Evolutionary conservation across 495 filamentous ascomycete species (phyloP), one percentile per base, ranked within the genome.

Genomic region (Lasiosphaeris hirsuta): DNA sequence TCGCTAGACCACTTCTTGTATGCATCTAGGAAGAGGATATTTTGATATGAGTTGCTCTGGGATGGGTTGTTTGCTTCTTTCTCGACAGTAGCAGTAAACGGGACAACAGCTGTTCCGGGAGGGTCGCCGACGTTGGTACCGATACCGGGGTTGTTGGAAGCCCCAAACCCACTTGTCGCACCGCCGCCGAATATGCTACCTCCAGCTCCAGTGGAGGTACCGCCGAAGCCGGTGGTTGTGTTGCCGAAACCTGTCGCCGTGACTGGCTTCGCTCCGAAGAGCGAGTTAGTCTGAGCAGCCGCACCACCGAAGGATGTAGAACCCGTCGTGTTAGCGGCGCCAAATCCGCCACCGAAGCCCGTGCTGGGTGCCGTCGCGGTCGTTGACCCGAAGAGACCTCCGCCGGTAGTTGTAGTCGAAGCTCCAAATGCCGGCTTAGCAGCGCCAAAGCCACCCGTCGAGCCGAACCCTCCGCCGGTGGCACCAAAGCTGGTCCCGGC

Each of bases 1-100:
- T 98, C 94, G 37, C 89, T 84, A 4, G 90, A 96, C 72, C 84
- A 96, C 59, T 91, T 92, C 68, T 82, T 84, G 73, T 96, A 97
- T 0, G 90, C 84, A 45, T 85, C 85, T 80, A 88, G 87, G 62
- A 96, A 95, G 11, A 84, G 82, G 59, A 98, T 88, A 62, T 86
- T 96, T 69, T 97, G 93, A 67, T 85, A 98, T 19, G 88, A 81
- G 66, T 88, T 90, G 51, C 78, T 86, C 42, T 78, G 75, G 35
- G 67, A 37, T 0, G 63, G 81, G 5, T 75, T 75, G 49, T 74
- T 76, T 13, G 65, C 65, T 62, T 98, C 95, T 67, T 96, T 97
- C 72, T 98, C 94, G n/a, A 78, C 76, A 39, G 80, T 81, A 0
- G 90, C 74, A 44, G 80, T 75, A 73, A 96, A 98, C 7, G 86